Evolutionary conservation across 2,329 filamentous ascomycete species (phyloP).

Genomic region (Penicillium palitans): DNA sequence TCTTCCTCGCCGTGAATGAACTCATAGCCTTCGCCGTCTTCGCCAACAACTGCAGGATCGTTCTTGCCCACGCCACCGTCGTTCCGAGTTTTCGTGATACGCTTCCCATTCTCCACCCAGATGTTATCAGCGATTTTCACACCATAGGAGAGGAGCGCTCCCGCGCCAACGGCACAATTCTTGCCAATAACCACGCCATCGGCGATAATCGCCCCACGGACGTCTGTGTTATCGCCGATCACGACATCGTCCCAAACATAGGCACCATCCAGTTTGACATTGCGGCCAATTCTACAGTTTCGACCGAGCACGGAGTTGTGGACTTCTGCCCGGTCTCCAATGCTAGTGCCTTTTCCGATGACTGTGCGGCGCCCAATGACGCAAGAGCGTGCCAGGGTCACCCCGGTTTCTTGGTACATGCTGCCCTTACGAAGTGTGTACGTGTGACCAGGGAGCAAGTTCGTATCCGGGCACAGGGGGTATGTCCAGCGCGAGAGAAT

Average conservation of each 20-base stretch:
- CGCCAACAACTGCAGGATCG: conserved; percentile 58
- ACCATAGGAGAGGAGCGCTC: conserved; percentile 76
- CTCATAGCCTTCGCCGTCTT: conserved; percentile 61
- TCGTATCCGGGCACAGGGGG: conserved; percentile 85
- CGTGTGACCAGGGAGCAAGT: conserved; percentile 73
- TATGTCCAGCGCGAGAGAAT: conserved; percentile 85
- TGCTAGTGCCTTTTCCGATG: conserved; percentile 71
- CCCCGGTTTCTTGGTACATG: conserved; percentile 76
- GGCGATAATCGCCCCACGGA: conserved; percentile 75
- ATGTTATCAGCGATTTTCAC: conserved; percentile 68
- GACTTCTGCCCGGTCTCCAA: conserved; percentile 71
- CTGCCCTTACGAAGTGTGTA: conserved; percentile 70
- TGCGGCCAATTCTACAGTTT: conserved; percentile 80
- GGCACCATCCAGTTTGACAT: conserved; percentile 74
- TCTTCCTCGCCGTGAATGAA: conserved; percentile 64
- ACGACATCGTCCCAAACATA: conserved; percentile 85
- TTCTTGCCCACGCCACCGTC: conserved; percentile 44
- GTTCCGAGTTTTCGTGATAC: conserved; percentile 48
- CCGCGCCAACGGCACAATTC: conserved; percentile 66
- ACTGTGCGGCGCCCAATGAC: conserved; percentile 68
- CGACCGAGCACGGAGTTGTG: conserved; percentile 78
- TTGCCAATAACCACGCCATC: conserved; percentile 70
- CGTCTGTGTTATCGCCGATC: conserved; percentile 70
- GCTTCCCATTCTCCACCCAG: conserved; percentile 42
- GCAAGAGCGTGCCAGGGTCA: conserved; percentile 71